A percentile compares a stretch with the other conserved stretches of the same genome.
These are phyloP conservation scores for Psilocybe cyanescens DNA, from an alignment of 768 basidiomycete genomes.

Conservation along the genomic window DNA sequence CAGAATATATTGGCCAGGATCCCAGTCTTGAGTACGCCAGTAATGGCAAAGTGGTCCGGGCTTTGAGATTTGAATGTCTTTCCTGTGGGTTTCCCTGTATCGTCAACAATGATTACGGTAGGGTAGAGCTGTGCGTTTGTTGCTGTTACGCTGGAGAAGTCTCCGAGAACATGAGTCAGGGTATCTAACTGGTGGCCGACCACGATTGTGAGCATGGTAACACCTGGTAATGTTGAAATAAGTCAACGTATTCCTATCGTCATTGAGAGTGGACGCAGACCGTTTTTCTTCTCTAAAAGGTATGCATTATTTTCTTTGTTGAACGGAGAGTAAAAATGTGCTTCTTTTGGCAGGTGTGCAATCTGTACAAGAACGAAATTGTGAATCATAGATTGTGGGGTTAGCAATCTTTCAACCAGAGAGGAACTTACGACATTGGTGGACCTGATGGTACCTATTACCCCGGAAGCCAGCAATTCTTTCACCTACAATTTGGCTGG, in stretches of 20 bases:
- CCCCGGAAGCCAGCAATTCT: slow-evolving; percentile 1
- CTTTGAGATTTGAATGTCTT: slow-evolving; percentile 21
- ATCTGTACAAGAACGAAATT: not conserved
- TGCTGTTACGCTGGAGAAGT: slow-evolving; percentile 33
- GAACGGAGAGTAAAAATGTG: not conserved
- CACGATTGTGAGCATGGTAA: not conserved
- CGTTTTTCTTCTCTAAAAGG: not conserved
- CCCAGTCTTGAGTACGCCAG: slow-evolving; percentile 33
- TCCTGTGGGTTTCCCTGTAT: slow-evolving; percentile 27
- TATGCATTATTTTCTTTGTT: not conserved
- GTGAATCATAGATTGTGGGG: too few relatives aligned
- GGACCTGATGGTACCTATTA: slow-evolving; percentile 2
- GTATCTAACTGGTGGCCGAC: slow-evolving; percentile 33
- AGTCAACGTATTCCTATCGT: not conserved
- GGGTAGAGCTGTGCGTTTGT: slow-evolving; percentile 29
- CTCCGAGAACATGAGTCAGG: slow-evolving; percentile 33
- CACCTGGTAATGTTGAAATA: not conserved
- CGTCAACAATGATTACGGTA: not conserved
- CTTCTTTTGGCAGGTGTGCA: not conserved
- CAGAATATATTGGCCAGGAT: slow-evolving; percentile 30
- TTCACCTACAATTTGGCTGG: slow-evolving; percentile 1
- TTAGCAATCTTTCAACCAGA: too few relatives aligned
- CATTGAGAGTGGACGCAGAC: not conserved
- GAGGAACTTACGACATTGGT: slow-evolving; percentile 2
- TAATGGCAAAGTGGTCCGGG: slow-evolving; percentile 32